Evolutionary conservation across 176 grass and related monocot genomes (phyloP).

Genomic region (Triticum dicoccoides): DNA sequence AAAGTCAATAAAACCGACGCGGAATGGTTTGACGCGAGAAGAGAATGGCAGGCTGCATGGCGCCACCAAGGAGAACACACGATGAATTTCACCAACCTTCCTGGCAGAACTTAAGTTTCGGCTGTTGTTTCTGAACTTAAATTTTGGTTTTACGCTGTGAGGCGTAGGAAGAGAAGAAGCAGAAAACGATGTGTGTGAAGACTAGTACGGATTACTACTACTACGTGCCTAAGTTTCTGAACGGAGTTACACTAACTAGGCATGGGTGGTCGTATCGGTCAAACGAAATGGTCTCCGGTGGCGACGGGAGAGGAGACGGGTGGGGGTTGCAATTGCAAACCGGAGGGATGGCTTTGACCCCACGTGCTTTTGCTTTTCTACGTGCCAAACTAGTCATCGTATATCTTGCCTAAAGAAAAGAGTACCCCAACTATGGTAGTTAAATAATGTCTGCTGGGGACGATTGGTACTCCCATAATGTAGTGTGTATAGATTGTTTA

Average conservation of each 20-base stretch:
- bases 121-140: too few relatives aligned
- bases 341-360: neutral
- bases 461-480: too few relatives aligned
- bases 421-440: neutral
- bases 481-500: too few relatives aligned
- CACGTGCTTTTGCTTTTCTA: neutral
- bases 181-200: neutral
- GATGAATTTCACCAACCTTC: constrained; percentile 12
- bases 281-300: constrained; percentile 35
- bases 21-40: neutral
- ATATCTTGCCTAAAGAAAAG: neutral
- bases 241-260: neutral
- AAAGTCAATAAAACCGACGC: neutral
- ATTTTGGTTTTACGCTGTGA: too few relatives aligned
- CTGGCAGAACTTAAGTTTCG: neutral
- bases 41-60: neutral
- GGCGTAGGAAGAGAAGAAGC: neutral
- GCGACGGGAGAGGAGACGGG: constrained; percentile 25
- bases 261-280: constrained; percentile 5
- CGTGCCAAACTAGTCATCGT: neutral
- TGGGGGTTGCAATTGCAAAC: neutral
- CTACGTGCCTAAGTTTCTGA: neutral
- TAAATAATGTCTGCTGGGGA: too few relatives aligned
- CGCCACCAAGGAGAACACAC: neutral
- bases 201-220: neutral